Base-by-base conservation (phyloP, 164 flowering plant species). In the Vitis amurensis region DNA sequence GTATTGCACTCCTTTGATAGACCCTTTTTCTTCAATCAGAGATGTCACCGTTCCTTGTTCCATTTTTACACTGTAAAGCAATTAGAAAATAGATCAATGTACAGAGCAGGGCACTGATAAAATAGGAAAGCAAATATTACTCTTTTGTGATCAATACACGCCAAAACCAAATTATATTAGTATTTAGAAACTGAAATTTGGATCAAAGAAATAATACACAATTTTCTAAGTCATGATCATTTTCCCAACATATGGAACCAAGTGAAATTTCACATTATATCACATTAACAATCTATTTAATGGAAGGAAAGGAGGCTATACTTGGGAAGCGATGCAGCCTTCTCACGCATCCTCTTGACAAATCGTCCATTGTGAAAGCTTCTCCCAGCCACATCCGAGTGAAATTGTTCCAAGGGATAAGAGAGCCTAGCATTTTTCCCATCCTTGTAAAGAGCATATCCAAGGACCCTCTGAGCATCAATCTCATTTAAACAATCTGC, bases 21-120 rank as follows among this genome's bases (percentile, higher is more conserved):
- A 73, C 16, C 87, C 87, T 0, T 76, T 69, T 52, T 77, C 80
- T 66, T 84, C 85, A 66, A 84, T n/a, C 47, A 79, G 58, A 19
- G 85, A 77, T 27, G 84, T 84, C 10, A 79, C 85, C 1, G 80
- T 77, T 61, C 85, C 87, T 74, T 82, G 85, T 59, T 81, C 81
- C 67, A 81, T 15, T 37, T 61, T 77, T 17, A 84, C 87, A 73
- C 87, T 84, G 78, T 1, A 72, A 23, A 23, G 13, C 44, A 61
- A 56, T 53, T 16, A 62, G 23, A 44, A 59, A 1, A 10, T 3
- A 23, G 29, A 31, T 2, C 47, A 12, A n/a, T 12, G 56, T 52
- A 11, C 44, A 55, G n/a, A 19, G 51, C 27, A 23, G 4, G 49
- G 31, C 37, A 55, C 30, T 15, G 44, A 37, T 37, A 23, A 23